Conservation (phyloP, 2,329 filamentous ascomycete genomes). For the Berkeleyomyces rouxiae region DNA sequence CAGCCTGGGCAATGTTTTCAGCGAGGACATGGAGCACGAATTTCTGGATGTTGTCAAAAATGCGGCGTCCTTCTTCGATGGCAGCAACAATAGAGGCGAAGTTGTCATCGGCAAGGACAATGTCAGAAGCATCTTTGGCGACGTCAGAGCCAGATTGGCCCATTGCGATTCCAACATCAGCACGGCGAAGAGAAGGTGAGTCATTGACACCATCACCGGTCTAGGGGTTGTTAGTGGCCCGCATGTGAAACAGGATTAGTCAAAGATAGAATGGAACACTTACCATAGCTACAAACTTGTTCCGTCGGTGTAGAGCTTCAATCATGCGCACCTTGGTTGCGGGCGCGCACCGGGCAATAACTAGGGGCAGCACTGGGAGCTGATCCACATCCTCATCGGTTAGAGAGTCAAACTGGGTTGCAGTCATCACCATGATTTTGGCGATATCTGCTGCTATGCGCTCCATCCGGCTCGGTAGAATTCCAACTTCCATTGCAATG, state of each 20-base stretch:
- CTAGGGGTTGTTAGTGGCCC: conserved; percentile 12
- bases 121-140: conserved; percentile 47
- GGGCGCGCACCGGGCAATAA: conserved; percentile 53
- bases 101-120: conserved; percentile 57
- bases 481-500: conserved; percentile 45
- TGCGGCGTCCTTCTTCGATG: conserved; percentile 53
- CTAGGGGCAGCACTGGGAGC: conserved; percentile 47
- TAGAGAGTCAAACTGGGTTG: conserved; percentile 45
- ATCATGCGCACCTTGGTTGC: conserved; percentile 61
- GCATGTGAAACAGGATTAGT: not conserved
- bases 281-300: conserved; percentile 49
- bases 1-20: conserved; percentile 55
- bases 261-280: conserved; percentile 9
- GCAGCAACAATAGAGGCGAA: conserved; percentile 56
- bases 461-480: conserved; percentile 34
- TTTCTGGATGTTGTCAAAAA: conserved; percentile 63
- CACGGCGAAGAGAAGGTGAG: conserved; percentile 49
- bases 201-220: conserved; percentile 64
- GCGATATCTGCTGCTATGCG: conserved; percentile 35
- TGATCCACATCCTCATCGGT: conserved; percentile 46
- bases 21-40: conserved; percentile 55
- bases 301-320: conserved; percentile 50
- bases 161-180: conserved; percentile 59
- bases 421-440: conserved; percentile 46
- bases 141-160: conserved; percentile 45